A percentile compares a stretch with the other conserved stretches of the same genome.
These are phyloP conservation scores for Penicillium desertorum DNA, from an alignment of 495 filamentous ascomycete genomes.

Conservation along the genomic window DNA sequence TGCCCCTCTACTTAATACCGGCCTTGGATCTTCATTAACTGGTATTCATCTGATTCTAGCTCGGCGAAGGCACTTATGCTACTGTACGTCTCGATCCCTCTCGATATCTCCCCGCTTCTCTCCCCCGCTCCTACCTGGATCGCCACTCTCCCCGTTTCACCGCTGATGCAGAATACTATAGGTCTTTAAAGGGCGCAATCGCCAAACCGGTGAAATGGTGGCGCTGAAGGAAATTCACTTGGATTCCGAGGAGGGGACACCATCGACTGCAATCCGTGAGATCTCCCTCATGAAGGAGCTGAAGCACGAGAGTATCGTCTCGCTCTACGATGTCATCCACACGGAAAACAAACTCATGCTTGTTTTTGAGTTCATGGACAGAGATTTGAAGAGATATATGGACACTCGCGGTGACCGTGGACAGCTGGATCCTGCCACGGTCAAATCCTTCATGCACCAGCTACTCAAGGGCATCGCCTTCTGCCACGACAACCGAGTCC, in stretches of 20 bases:
- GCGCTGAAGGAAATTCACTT: constrained; percentile 99
- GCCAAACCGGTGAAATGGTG: constrained; percentile 92
- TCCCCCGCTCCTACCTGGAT: not conserved
- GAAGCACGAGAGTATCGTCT: constrained; percentile 97
- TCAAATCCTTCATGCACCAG: constrained; percentile 98
- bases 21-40: constrained; percentile 20
- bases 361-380: constrained; percentile 97
- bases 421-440: constrained; percentile 75
- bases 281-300: constrained; percentile 99
- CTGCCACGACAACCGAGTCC: constrained; percentile 91
- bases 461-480: constrained; percentile 92
- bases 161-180: constrained; percentile 38
- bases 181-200: constrained; percentile 98
- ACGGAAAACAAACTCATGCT: constrained; percentile 99
- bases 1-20: constrained; percentile 5
- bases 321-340: constrained; percentile 97
- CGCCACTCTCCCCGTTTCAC: constrained; percentile 5
- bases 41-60: constrained; percentile 40
- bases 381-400: constrained; percentile 99
- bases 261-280: constrained; percentile 96
- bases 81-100: constrained; percentile 62
- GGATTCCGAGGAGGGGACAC: constrained; percentile 97
- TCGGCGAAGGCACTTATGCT: constrained; percentile 98
- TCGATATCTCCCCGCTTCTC: constrained; percentile 6
- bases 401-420: constrained; percentile 82